Conservation (phyloP, 306 rosid species). For the Vicia villosa region DNA sequence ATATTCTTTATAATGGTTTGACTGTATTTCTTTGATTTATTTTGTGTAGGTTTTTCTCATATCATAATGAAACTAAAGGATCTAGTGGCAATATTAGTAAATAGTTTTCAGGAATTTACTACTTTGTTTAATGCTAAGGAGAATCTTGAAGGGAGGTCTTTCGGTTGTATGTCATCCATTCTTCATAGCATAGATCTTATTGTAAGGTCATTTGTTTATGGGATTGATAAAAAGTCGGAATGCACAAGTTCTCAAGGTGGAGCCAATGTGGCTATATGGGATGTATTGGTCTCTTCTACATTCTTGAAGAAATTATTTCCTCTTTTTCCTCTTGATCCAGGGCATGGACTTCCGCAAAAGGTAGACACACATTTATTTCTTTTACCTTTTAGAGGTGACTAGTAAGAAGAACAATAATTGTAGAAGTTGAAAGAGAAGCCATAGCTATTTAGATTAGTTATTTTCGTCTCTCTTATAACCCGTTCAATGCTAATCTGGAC, state of each 20-base stretch:
- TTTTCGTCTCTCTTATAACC: slow-evolving; percentile 16
- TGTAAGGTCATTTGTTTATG: slow-evolving; percentile 57
- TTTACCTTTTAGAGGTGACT: slow-evolving; percentile 17
- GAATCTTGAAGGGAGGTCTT: slow-evolving; percentile 57
- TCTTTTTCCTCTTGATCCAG: slow-evolving; percentile 64
- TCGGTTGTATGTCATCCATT: slow-evolving; percentile 66
- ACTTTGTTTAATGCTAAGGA: slow-evolving; percentile 44
- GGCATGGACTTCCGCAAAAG: slow-evolving; percentile 57
- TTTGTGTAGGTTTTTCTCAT: slow-evolving; percentile 56
- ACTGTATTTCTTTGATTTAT: slow-evolving; percentile 39
- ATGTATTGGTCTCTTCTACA: slow-evolving; percentile 49
- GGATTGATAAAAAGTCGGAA: slow-evolving; percentile 43
- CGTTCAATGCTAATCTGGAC: slow-evolving; percentile 23
- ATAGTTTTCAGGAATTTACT: slow-evolving; percentile 75
- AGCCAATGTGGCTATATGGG: slow-evolving; percentile 43
- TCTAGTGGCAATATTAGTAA: slow-evolving; percentile 62
- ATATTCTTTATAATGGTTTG: slow-evolving; percentile 32
- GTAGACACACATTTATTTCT: slow-evolving; percentile 40
- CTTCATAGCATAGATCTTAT: slow-evolving; percentile 69
- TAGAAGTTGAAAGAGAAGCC: slow-evolving; percentile 24
- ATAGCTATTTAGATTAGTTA: slow-evolving; percentile 18
- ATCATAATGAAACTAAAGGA: slow-evolving; percentile 60
- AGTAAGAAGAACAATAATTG: slow-evolving; percentile 18
- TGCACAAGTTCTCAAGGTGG: slow-evolving; percentile 45
- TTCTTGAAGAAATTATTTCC: slow-evolving; percentile 65